A percentile compares a stretch with the other conserved stretches of the same genome.
phyloP scores from a whole-genome alignment of 805 yeast genomes.

The Kuraishia capsulata region DNA sequence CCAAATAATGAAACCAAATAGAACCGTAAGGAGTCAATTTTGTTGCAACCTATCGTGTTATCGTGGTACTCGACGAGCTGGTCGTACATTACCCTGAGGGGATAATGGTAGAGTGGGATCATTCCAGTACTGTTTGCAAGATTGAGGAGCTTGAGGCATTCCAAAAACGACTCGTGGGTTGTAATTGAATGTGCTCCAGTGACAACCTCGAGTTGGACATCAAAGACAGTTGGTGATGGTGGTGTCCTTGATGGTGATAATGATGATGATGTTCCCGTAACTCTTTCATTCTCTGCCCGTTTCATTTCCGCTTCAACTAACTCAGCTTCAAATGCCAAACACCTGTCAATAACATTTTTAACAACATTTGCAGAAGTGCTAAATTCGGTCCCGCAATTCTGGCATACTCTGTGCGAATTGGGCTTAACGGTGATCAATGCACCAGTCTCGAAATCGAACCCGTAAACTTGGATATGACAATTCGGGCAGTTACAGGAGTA shows the following conservation, averaged over 20 bases:
- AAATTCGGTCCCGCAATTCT: too few relatives aligned
- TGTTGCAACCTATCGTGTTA: neutral
- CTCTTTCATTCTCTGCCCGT: too few relatives aligned
- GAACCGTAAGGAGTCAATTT: neutral
- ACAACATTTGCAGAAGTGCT: too few relatives aligned
- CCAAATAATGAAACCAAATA: neutral
- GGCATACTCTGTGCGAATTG: too few relatives aligned
- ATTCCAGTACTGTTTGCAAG: neutral
- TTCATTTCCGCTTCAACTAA: too few relatives aligned
- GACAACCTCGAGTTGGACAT: too few relatives aligned
- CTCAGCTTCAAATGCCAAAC: too few relatives aligned
- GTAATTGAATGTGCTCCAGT: too few relatives aligned
- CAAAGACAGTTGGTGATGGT: too few relatives aligned
- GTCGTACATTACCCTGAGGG: neutral
- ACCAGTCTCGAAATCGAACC: constrained; percentile 7
- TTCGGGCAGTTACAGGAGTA: constrained; percentile 16
- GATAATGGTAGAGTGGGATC: constrained; percentile 1
- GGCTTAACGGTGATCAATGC: neutral
- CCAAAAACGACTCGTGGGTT: neutral
- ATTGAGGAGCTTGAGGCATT: neutral
- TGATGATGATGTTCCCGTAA: too few relatives aligned
- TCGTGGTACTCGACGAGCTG: neutral
- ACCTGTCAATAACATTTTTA: too few relatives aligned
- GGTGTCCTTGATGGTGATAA: too few relatives aligned
- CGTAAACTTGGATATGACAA: constrained; percentile 11